Percentiles rank a stretch among this genome's conserved stretches.
Conservation (phyloP, 148 eudicot genomes). For the Cornus florida region DNA sequence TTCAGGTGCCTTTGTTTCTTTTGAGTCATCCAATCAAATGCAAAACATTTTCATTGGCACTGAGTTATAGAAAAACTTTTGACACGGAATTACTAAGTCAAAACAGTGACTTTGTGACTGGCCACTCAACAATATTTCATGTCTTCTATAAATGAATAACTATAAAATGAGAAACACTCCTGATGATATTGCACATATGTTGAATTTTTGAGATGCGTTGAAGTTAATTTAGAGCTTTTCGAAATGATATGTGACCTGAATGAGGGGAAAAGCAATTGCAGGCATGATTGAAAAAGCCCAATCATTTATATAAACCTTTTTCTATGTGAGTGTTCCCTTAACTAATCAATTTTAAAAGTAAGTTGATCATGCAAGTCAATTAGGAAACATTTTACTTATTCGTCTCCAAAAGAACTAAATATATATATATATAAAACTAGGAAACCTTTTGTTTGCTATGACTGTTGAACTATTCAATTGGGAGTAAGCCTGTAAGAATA, state of each 20-base stretch:
- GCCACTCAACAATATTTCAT: background rate
- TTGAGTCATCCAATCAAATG: background rate
- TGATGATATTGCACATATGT: background rate
- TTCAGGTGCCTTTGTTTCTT: background rate
- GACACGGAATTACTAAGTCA: background rate
- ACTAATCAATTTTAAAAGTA: no score
- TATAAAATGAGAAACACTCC: background rate
- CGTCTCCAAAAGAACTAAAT: no score
- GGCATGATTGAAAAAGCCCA: background rate
- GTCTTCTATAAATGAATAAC: no score
- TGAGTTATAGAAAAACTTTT: background rate
- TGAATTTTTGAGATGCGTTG: background rate
- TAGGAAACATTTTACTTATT: background rate
- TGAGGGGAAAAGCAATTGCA: background rate
- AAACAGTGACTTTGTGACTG: background rate
- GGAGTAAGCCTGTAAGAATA: background rate
- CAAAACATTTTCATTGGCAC: background rate
- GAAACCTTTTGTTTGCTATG: background rate
- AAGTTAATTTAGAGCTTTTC: background rate
- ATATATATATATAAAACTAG: background rate
- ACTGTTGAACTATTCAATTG: background rate
- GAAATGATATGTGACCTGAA: background rate
- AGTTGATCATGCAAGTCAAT: background rate
- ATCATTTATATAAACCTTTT: no score
- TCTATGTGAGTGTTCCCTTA: background rate